Percentiles rank a stretch among this genome's conserved stretches.
phyloP scores from a whole-genome alignment of 495 filamentous ascomycete genomes.

The Endocarpon pusillum region DNA sequence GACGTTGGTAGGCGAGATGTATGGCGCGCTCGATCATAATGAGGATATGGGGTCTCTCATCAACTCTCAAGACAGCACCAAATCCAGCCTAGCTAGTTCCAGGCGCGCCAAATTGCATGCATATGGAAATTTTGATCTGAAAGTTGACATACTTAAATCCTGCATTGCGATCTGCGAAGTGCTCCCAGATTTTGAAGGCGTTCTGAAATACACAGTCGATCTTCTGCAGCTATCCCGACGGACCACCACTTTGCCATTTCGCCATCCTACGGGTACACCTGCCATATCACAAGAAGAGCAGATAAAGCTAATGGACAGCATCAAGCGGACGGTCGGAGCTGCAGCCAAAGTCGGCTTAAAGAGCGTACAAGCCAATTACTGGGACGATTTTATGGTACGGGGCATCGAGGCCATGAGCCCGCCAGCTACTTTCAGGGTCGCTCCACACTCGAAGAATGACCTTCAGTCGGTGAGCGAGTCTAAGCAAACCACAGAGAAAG shows the following conservation, averaged over 20 bases:
- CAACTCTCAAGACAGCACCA: not conserved
- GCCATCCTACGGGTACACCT: constrained; percentile 32
- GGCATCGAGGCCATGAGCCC: constrained; percentile 51
- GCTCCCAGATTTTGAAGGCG: constrained; percentile 76
- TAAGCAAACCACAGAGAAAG: constrained; percentile 36
- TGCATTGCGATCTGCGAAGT: constrained; percentile 89
- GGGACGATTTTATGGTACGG: constrained; percentile 88
- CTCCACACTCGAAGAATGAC: constrained; percentile 53
- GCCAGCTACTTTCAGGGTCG: constrained; percentile 36
- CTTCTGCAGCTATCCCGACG: constrained; percentile 60
- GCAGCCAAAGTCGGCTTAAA: constrained; percentile 54
- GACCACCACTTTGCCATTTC: constrained; percentile 49
- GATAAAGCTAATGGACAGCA: constrained; percentile 58
- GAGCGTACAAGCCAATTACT: constrained; percentile 65
- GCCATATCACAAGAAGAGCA: constrained; percentile 69
- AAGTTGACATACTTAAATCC: constrained; percentile 64
- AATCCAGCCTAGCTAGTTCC: not conserved
- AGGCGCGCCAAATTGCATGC: constrained; percentile 22
- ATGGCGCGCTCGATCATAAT: constrained; percentile 12
- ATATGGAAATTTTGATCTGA: constrained; percentile 40
- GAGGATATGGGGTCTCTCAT: not conserved
- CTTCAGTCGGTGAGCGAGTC: constrained; percentile 42
- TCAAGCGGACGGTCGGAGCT: constrained; percentile 63
- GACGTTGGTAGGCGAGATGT: constrained; percentile 32
- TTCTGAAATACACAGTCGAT: constrained; percentile 70